These are phyloP conservation scores for Jasminum sambac DNA, from an alignment of 257 asterid species.

Conservation along the genomic window DNA sequence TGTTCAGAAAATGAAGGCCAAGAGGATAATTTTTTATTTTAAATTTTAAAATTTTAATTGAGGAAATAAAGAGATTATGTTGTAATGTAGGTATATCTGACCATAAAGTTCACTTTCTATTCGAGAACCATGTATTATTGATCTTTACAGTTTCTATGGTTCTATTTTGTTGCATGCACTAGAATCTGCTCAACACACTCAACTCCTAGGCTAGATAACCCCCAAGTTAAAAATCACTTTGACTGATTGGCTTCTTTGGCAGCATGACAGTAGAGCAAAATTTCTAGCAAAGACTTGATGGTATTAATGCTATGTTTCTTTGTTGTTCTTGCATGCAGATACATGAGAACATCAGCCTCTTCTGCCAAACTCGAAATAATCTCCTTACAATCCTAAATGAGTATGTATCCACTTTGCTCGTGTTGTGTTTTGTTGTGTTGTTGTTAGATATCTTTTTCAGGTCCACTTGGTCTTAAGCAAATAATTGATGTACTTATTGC, in stretches of 20 bases:
- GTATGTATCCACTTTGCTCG: conserved; percentile 41
- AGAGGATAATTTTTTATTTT: conserved; percentile 15
- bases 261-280: conserved; percentile 19
- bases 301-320: conserved; percentile 20
- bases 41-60: not conserved
- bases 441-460: conserved; percentile 8
- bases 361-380: conserved; percentile 64
- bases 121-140: not conserved
- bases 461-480: conserved; percentile 1
- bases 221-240: not conserved
- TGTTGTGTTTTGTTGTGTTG: not conserved
- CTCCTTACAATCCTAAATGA: conserved; percentile 61
- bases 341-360: conserved; percentile 65
- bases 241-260: not conserved
- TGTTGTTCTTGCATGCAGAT: conserved; percentile 53
- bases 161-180: not conserved
- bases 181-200: not conserved
- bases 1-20: conserved; percentile 5
- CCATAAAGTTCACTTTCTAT: not conserved
- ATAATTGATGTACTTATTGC: conserved; percentile 10
- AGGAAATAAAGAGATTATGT: conserved; percentile 6
- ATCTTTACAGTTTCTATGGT: conserved; percentile 12
- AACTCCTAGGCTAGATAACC: not conserved
- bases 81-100: not conserved
- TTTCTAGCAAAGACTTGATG: conserved; percentile 17